Conservation (phyloP, 1,139 yeast species). For the Suhomyces ambrosiae region DNA sequence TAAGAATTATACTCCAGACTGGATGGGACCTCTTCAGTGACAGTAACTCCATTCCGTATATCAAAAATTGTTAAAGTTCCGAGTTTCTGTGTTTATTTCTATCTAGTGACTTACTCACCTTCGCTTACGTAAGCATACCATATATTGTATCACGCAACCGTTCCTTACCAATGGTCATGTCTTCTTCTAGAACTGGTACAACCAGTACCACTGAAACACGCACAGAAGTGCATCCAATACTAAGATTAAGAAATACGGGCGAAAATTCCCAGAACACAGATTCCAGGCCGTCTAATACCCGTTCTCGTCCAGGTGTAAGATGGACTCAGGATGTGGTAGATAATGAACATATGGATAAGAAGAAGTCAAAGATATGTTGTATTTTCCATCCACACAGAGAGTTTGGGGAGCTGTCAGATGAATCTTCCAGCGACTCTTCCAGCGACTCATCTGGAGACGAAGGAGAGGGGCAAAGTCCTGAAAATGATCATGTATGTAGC, state of each 20-base stretch:
- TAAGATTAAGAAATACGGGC: slow-evolving; percentile 9
- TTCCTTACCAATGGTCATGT: slow-evolving; percentile 1
- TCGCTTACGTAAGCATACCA: too few relatives aligned
- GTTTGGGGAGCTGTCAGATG: slow-evolving; percentile 47
- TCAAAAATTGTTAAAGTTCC: too few relatives aligned
- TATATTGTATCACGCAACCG: neutral
- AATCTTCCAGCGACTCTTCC: slow-evolving; percentile 30
- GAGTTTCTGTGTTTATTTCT: too few relatives aligned
- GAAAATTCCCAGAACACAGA: neutral
- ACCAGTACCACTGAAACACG: slow-evolving; percentile 10
- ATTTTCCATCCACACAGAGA: slow-evolving; percentile 84
- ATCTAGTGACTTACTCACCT: too few relatives aligned
- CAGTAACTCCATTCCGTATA: too few relatives aligned
- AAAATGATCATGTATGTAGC: slow-evolving; percentile 11
- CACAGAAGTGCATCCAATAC: slow-evolving; percentile 15
- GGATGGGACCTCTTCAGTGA: too few relatives aligned
- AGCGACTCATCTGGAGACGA: slow-evolving; percentile 33
- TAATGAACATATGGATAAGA: slow-evolving; percentile 83
- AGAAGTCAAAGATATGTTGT: slow-evolving; percentile 93
- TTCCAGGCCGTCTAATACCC: too few relatives aligned
- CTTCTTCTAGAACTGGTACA: slow-evolving; percentile 7
- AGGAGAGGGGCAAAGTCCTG: slow-evolving; percentile 4
- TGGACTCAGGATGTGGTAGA: slow-evolving; percentile 89
- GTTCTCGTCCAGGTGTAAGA: slow-evolving; percentile 53
- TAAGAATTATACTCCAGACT: too few relatives aligned